phyloP scores from a whole-genome alignment of 139 green algal species.

The Tetraselmis chui region DNA sequence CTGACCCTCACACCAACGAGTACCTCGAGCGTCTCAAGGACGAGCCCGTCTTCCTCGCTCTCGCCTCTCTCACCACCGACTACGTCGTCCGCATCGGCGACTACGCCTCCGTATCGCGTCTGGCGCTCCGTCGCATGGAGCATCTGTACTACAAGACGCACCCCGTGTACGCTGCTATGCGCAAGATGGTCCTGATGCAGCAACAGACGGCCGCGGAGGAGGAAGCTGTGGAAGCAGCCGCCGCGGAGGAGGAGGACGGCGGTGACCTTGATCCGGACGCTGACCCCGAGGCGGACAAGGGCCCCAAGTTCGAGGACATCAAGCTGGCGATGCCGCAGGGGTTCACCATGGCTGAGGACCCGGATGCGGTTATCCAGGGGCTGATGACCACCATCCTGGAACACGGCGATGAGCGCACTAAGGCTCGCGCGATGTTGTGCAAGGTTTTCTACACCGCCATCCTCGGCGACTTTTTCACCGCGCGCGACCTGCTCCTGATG shows the following conservation, averaged over 20 bases:
- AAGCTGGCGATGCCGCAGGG: slow-evolving; percentile 49
- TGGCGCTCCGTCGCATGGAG: slow-evolving; percentile 81
- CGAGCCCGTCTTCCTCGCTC: slow-evolving; percentile 84
- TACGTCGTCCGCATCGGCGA: slow-evolving; percentile 45
- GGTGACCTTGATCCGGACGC: slow-evolving; percentile 4
- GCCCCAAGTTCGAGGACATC: not conserved
- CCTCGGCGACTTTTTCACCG: slow-evolving; percentile 85
- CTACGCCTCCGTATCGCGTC: slow-evolving; percentile 26
- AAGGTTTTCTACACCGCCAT: slow-evolving; percentile 87
- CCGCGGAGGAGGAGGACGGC: slow-evolving; percentile 1
- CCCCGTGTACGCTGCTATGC: slow-evolving; percentile 77
- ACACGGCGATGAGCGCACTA: slow-evolving; percentile 92
- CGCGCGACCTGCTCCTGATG: slow-evolving; percentile 93
- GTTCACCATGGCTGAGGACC: slow-evolving; percentile 62
- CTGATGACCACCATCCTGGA: slow-evolving; percentile 75
- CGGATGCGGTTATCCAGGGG: slow-evolving; percentile 40
- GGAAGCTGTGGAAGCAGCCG: slow-evolving; percentile 17
- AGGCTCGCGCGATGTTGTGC: slow-evolving; percentile 93
- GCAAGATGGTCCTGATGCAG: slow-evolving; percentile 56
- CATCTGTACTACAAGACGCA: slow-evolving; percentile 95
- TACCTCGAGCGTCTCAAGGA: slow-evolving; percentile 92
- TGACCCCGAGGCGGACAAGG: not conserved
- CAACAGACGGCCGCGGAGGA: slow-evolving; percentile 31
- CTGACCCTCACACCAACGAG: slow-evolving; percentile 94
- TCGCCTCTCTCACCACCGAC: slow-evolving; percentile 64